These are phyloP conservation scores for Leccinum fuscescens DNA, from an alignment of 1,284 basidiomycete genomes.

Conservation along the genomic window DNA sequence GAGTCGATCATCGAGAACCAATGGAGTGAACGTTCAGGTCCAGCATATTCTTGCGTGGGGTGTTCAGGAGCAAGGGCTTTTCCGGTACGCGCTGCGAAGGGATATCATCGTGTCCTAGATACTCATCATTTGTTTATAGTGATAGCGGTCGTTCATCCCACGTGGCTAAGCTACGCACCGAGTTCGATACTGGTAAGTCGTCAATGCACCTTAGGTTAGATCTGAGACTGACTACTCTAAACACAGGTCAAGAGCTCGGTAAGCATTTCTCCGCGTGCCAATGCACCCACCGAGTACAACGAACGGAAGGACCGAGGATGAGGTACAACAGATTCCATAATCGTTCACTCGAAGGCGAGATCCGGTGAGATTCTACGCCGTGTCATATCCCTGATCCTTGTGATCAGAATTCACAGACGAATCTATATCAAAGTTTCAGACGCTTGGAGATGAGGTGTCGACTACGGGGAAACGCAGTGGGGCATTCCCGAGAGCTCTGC, in stretches of 20 bases:
- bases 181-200: conserved; percentile 78
- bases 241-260: conserved; percentile 41
- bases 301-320: no score
- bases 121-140: conserved; percentile 38
- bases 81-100: conserved; percentile 52
- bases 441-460: no score
- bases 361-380: no score
- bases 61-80: conserved; percentile 79
- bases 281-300: no score
- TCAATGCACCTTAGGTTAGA: not conserved
- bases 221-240: conserved; percentile 10
- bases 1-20: conserved; percentile 14
- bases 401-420: no score
- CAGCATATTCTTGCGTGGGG: conserved; percentile 80
- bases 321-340: no score
- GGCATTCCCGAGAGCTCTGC: no score
- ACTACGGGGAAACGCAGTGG: no score
- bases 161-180: conserved; percentile 67
- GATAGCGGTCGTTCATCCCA: conserved; percentile 76
- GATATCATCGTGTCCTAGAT: not conserved
- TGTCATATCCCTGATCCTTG: no score
- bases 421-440: no score
- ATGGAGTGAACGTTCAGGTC: conserved; percentile 29
- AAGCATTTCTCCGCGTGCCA: no score
- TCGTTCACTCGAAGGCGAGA: no score